phyloP scores from a whole-genome alignment of 345 rosid genomes.

The Hevea brasiliensis region DNA sequence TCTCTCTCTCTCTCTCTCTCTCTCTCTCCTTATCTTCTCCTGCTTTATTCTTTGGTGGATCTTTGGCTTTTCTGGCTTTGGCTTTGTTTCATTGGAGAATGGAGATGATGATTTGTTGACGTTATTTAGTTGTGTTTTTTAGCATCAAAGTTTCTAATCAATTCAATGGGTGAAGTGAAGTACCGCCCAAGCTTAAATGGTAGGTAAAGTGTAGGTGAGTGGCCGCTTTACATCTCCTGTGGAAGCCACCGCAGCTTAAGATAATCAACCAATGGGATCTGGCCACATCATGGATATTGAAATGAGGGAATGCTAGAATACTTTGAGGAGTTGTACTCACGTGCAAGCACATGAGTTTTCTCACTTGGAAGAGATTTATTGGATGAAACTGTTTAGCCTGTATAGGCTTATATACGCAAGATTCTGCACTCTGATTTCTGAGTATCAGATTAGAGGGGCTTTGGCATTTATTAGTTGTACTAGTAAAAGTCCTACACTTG shows the following conservation, averaged over 20 bases:
- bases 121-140: background rate
- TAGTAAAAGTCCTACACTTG: too few species aligned
- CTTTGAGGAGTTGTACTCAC: background rate
- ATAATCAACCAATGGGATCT: background rate
- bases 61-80: background rate
- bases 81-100: background rate
- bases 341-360: background rate
- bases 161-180: conserved; percentile 20
- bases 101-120: conserved; percentile 18
- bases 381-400: too few species aligned
- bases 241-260: background rate
- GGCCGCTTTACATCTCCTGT: conserved; percentile 7
- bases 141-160: background rate
- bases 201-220: conserved; percentile 39
- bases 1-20: conserved; percentile 19
- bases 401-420: too few species aligned
- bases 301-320: background rate
- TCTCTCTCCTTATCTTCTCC: conserved; percentile 23
- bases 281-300: background rate
- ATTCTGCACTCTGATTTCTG: too few species aligned
- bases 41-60: conserved; percentile 19
- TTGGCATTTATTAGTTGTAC: too few species aligned
- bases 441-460: too few species aligned
- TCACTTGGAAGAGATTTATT: background rate
- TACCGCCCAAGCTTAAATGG: conserved; percentile 33